These are phyloP conservation scores for Byssothecium circinans DNA, from an alignment of 2,329 filamentous ascomycete species.

Conservation along the genomic window DNA sequence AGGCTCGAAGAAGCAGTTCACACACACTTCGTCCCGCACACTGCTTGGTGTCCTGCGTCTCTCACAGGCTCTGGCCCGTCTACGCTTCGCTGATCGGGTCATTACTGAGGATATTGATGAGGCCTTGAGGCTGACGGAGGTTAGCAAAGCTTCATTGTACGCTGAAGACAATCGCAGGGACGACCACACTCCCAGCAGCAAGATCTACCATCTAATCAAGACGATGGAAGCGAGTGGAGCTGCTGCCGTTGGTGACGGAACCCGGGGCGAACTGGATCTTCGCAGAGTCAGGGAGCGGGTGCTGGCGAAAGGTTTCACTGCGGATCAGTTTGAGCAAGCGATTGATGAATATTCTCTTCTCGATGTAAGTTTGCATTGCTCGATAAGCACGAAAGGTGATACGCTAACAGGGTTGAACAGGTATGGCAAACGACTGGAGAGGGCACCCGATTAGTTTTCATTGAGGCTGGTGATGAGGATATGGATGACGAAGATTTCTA, in stretches of 20 bases:
- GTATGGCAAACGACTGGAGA: slow-evolving; percentile 60
- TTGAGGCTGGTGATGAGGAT: slow-evolving; percentile 53
- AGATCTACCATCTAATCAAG: slow-evolving; percentile 94
- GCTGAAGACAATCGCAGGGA: slow-evolving; percentile 62
- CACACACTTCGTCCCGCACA: slow-evolving; percentile 91
- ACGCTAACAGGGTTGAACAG: slow-evolving; percentile 42
- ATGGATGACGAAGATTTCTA: slow-evolving; percentile 45
- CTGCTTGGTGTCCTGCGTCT: slow-evolving; percentile 90
- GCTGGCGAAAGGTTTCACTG: slow-evolving; percentile 93
- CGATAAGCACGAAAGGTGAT: background rate
- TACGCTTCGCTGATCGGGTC: slow-evolving; percentile 84
- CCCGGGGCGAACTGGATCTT: slow-evolving; percentile 76
- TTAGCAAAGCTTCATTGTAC: slow-evolving; percentile 88
- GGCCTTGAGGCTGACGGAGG: slow-evolving; percentile 84
- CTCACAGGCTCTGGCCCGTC: slow-evolving; percentile 86
- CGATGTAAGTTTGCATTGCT: slow-evolving; percentile 68
- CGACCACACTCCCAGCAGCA: slow-evolving; percentile 78
- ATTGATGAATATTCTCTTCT: slow-evolving; percentile 86
- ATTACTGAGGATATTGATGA: slow-evolving; percentile 94
- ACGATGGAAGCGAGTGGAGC: slow-evolving; percentile 83
- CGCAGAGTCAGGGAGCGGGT: slow-evolving; percentile 88
- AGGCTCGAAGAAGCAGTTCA: slow-evolving; percentile 86
- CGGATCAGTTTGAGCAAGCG: slow-evolving; percentile 84
- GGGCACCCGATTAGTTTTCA: slow-evolving; percentile 57
- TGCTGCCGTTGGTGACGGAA: slow-evolving; percentile 73